phyloP scores from a whole-genome alignment of 2,329 filamentous ascomycete genomes.

The Phialophora expanda region DNA sequence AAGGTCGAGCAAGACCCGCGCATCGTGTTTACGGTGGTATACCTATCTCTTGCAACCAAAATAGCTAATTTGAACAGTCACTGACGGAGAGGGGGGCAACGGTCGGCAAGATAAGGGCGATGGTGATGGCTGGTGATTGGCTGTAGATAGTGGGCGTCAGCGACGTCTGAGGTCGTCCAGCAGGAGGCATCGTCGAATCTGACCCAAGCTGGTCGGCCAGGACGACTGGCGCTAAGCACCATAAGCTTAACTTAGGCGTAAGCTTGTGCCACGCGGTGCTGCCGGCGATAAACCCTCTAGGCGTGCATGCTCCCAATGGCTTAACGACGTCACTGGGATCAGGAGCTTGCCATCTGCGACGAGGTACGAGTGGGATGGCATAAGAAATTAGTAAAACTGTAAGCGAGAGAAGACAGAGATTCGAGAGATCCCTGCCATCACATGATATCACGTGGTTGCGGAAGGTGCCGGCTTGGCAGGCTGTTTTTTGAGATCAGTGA shows the following conservation, averaged over 20 bases:
- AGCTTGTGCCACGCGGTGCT: neutral
- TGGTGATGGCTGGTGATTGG: slow-evolving; percentile 10
- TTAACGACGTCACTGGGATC: no score
- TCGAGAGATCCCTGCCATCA: neutral
- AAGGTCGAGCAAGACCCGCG: slow-evolving; percentile 6
- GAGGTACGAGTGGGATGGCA: neutral
- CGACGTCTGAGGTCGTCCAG: slow-evolving; percentile 6
- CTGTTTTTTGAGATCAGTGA: no score
- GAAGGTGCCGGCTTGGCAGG: slow-evolving; percentile 1
- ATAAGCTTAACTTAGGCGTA: slow-evolving; percentile 10
- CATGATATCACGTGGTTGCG: neutral
- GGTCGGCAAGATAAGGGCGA: slow-evolving; percentile 3
- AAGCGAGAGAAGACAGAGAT: neutral
- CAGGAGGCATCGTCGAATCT: neutral
- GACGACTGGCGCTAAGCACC: neutral
- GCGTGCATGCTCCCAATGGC: neutral
- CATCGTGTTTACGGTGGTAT: slow-evolving; percentile 1
- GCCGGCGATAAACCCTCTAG: neutral
- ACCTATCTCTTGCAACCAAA: slow-evolving; percentile 15
- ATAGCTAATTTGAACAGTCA: slow-evolving; percentile 20
- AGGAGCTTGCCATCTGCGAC: neutral
- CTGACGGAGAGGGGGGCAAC: neutral
- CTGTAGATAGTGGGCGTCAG: slow-evolving; percentile 14
- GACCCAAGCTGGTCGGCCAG: neutral
- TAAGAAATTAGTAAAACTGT: neutral